Conservation (phyloP, 768 basidiomycete species). For the Tricholoma saponaceum region DNA sequence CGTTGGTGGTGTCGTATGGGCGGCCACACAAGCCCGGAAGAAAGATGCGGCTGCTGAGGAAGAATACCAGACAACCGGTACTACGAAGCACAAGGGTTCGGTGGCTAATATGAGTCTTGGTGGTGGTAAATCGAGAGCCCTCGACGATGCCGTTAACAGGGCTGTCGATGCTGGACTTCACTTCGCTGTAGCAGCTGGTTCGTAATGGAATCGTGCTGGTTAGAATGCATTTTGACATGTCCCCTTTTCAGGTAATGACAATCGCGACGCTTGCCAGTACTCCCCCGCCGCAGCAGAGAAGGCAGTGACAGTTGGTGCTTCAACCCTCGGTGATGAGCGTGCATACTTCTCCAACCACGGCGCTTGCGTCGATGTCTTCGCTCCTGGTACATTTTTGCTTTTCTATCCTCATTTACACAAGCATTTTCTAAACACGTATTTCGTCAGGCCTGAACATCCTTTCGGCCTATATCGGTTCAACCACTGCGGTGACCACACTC, state of each 20-base stretch:
- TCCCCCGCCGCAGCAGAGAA: slow-evolving; percentile 89
- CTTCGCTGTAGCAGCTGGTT: slow-evolving; percentile 95
- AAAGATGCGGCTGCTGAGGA: slow-evolving; percentile 60
- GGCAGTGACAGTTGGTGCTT: slow-evolving; percentile 93
- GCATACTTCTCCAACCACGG: slow-evolving; percentile 95
- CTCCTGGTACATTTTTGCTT: slow-evolving; percentile 50
- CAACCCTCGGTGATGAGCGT: slow-evolving; percentile 74
- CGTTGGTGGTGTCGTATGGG: slow-evolving; percentile 82
- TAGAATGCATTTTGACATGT: neutral
- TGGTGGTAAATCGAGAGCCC: slow-evolving; percentile 83
- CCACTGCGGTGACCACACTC: slow-evolving; percentile 62
- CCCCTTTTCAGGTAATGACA: slow-evolving; percentile 59
- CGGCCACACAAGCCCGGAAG: slow-evolving; percentile 45
- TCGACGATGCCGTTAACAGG: slow-evolving; percentile 81
- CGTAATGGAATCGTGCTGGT: slow-evolving; percentile 23
- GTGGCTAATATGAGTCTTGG: slow-evolving; percentile 98
- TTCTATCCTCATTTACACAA: neutral
- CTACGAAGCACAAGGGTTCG: slow-evolving; percentile 86
- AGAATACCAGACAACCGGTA: slow-evolving; percentile 69
- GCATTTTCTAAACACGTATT: neutral
- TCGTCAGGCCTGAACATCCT: slow-evolving; percentile 72
- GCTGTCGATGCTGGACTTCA: slow-evolving; percentile 85
- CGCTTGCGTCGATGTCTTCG: slow-evolving; percentile 88
- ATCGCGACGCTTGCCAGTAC: slow-evolving; percentile 86
- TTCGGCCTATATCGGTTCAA: slow-evolving; percentile 76